phyloP scores from a whole-genome alignment of 1,139 yeast species.

The Debaryomyces subglobosus region DNA sequence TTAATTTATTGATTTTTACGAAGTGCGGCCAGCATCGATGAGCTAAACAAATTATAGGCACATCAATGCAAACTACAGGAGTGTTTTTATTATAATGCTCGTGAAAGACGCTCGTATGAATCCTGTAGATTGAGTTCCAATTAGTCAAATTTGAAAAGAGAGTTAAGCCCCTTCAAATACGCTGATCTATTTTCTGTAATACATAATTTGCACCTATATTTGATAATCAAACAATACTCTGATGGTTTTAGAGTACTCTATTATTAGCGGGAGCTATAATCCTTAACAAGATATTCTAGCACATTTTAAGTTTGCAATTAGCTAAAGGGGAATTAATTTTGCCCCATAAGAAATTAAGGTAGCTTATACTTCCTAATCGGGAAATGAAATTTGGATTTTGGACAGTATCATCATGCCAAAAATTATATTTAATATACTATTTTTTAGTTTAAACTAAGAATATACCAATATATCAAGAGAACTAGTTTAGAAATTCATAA shows the following conservation, averaged over 20 bases:
- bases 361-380: neutral
- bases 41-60: neutral
- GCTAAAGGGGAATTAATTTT: neutral
- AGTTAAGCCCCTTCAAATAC: neutral
- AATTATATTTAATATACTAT: neutral
- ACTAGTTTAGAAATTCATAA: neutral
- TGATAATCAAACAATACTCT: neutral
- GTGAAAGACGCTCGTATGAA: neutral
- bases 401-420: neutral
- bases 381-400: neutral
- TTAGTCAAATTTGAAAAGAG: neutral
- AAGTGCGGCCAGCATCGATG: neutral
- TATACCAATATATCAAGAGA: neutral
- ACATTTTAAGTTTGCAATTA: neutral
- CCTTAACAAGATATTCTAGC: neutral
- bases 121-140: neutral
- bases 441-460: neutral
- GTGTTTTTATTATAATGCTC: too few species aligned
- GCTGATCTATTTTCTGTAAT: neutral
- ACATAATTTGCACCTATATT: neutral
- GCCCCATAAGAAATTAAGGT: neutral
- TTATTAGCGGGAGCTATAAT: neutral
- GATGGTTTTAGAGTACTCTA: neutral
- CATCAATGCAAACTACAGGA: neutral
- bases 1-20: constrained; percentile 6